Conservation (phyloP, 768 basidiomycete species). For the Pulveroboletus sp. region DNA sequence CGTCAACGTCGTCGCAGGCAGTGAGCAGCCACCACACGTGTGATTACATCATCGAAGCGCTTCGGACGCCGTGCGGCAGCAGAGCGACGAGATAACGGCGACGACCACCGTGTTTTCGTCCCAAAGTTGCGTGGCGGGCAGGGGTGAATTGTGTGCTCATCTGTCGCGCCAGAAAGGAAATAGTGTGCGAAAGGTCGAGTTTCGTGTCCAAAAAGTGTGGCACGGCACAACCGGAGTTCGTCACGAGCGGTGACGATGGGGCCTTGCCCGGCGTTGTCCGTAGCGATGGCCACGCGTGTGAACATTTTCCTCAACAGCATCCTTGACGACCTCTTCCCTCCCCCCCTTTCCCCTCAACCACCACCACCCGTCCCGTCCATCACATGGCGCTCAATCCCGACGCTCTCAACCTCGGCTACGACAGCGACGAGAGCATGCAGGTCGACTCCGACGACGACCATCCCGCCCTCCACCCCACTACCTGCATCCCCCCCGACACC, state of each 20-base stretch:
- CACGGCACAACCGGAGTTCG: conserved; percentile 37
- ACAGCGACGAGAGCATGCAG: conserved; percentile 62
- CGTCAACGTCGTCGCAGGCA: too few species aligned
- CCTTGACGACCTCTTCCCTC: conserved; percentile 38
- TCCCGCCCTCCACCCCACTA: conserved; percentile 9
- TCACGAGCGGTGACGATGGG: conserved; percentile 42
- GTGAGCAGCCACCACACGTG: too few species aligned
- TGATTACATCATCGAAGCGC: not conserved
- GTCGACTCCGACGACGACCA: conserved; percentile 59
- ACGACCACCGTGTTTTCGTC: conserved; percentile 12
- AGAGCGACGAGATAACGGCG: conserved; percentile 1
- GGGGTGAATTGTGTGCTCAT: not conserved
- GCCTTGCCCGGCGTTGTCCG: conserved; percentile 42
- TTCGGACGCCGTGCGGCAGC: conserved; percentile 6
- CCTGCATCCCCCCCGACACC: conserved; percentile 17
- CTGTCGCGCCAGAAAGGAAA: not conserved
- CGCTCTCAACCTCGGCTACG: conserved; percentile 54
- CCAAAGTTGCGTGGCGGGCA: conserved; percentile 14
- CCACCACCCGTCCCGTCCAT: conserved; percentile 26
- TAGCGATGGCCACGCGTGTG: conserved; percentile 41
- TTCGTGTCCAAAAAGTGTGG: conserved; percentile 32
- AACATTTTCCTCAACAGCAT: conserved; percentile 41
- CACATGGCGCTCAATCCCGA: conserved; percentile 37
- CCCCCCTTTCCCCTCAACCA: conserved; percentile 35
- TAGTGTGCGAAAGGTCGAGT: conserved; percentile 12